Evolutionary conservation across 805 yeast genomes (phyloP).

Genomic region (Starmerella asiatica): DNA sequence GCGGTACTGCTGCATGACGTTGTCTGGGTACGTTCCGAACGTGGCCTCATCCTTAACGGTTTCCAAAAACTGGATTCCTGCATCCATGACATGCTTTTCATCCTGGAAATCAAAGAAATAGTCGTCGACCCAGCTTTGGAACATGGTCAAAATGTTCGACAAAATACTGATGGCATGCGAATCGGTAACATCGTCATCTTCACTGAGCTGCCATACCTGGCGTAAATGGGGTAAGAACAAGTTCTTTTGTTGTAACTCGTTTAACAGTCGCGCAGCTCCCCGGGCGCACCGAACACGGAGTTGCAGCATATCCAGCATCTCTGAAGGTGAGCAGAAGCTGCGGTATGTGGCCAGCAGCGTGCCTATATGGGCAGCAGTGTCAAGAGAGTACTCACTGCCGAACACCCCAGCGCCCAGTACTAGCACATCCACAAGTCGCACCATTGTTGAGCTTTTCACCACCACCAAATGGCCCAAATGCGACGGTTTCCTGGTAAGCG

Average conservation of each 20-base stretch:
- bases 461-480: slow-evolving; percentile 29
- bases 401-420: slow-evolving; percentile 58
- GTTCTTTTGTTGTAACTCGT: not conserved
- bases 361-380: slow-evolving; percentile 48
- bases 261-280: slow-evolving; percentile 35
- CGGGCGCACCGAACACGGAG: slow-evolving; percentile 48
- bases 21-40: slow-evolving; percentile 7
- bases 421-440: slow-evolving; percentile 63
- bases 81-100: slow-evolving; percentile 45
- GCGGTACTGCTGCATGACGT: not conserved
- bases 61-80: slow-evolving; percentile 3
- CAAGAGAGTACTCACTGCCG: slow-evolving; percentile 34
- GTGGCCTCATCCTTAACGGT: slow-evolving; percentile 4
- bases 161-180: slow-evolving; percentile 59
- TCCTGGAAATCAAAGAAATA: slow-evolving; percentile 66
- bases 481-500: slow-evolving; percentile 27
- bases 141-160: slow-evolving; percentile 64
- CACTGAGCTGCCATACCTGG: slow-evolving; percentile 8
- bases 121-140: slow-evolving; percentile 54
- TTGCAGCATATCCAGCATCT: slow-evolving; percentile 40
- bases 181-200: slow-evolving; percentile 1
- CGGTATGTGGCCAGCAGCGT: slow-evolving; percentile 60
- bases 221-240: not conserved
- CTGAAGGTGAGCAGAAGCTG: slow-evolving; percentile 47
- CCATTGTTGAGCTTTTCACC: slow-evolving; percentile 57